Evolutionary conservation across 305 asterid genomes (phyloP), one percentile per base, ranked within the genome.

Genomic region (Stenogyne calaminthoides): DNA sequence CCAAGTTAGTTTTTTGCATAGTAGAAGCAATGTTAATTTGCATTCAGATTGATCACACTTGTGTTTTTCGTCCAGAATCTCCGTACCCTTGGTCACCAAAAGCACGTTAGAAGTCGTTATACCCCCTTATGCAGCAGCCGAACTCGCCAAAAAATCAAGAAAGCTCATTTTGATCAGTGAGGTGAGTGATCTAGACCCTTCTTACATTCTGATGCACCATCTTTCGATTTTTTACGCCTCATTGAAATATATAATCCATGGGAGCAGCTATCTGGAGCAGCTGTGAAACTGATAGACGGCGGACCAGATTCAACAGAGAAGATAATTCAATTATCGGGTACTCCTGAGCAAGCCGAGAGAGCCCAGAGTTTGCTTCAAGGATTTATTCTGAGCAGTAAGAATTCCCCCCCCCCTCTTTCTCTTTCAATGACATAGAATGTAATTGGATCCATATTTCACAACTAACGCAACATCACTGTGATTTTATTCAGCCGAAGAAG

Each of bases 311-410:
- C 64, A 60, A 86, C 87, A 3, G 92, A 88, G 81, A 90, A 92
- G 84, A 77, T 83, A 8, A 84, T 94, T 29, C 99, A 90, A 76
- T 92, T 94, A 87, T 87, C 97, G 3, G 99, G 99, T 16, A 87
- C 92, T 12, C 92, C 90, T 9, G 99, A 94, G 80, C 99, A 94
- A 86, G 88, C 98, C 2, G 98, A 90, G 84, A 87, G 91, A 79
- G 99, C 99, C 69, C 96, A 94, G 84, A 91, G 96, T 85, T 72
- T 94, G 84, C 99, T 94, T 81, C 96, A 94, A 82, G 98, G 99
- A 62, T 94, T 94, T 76, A 90, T 94, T 77, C 81, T 90, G 81
- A 94, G 96, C 88, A 90, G 99, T 94, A 85, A 81, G 91, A 18
- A 19, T 34, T 4, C 52, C 80, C 52, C 49, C 81, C 36, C 36